Percentiles rank a stretch among this genome's conserved stretches.
Conservation (phyloP, 305 asterid genomes). For the Fraxinus albicans region DNA sequence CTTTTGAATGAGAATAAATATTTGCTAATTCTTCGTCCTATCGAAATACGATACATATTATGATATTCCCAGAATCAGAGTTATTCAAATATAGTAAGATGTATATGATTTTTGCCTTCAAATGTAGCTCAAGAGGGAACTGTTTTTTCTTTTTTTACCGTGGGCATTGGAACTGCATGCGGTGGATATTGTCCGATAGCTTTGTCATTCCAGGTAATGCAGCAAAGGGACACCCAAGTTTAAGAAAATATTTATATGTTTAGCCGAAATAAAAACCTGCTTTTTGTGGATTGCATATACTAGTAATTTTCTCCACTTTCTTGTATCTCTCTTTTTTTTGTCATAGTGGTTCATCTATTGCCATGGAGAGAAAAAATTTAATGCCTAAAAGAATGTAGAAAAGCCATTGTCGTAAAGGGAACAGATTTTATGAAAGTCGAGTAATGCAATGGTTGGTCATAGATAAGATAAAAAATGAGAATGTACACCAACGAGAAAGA, state of each 20-base stretch:
- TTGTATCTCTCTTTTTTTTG: background rate
- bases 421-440: background rate
- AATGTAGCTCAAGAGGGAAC: conserved; percentile 86
- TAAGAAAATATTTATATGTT: conserved; percentile 6
- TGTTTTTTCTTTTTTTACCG: conserved; percentile 53
- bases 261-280: background rate
- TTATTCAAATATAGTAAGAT: conserved; percentile 11
- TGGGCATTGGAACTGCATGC: conserved; percentile 80
- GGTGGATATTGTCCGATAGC: conserved; percentile 79
- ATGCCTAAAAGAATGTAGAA: background rate
- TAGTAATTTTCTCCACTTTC: background rate
- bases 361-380: conserved; percentile 1
- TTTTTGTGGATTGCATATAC: background rate
- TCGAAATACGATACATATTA: background rate
- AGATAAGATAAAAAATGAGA: background rate
- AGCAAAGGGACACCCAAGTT: background rate
- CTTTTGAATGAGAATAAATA: background rate
- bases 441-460: background rate
- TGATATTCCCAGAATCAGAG: background rate
- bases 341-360: background rate
- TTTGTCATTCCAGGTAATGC: conserved; percentile 69
- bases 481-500: background rate
- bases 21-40: background rate
- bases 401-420: background rate
- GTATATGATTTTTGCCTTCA: conserved; percentile 16